These are phyloP conservation scores for Speleostelium caveatum DNA, from an alignment of 78 protist genomes.

Conservation along the genomic window DNA sequence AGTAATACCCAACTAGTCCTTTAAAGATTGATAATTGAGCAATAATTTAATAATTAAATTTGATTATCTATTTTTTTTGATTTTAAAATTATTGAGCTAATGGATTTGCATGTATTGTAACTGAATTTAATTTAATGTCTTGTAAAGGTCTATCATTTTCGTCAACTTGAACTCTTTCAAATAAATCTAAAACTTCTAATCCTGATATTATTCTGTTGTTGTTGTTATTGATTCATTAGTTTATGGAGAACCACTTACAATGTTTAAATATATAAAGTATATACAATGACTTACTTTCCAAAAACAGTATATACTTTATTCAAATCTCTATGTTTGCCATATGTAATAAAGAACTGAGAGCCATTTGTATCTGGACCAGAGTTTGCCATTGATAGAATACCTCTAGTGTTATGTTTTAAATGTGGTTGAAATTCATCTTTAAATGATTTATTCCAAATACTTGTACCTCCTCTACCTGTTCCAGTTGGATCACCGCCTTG, in stretches of 20 bases:
- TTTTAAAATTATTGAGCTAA: slow-evolving; percentile 62
- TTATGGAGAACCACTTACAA: neutral
- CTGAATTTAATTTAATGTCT: slow-evolving; percentile 63
- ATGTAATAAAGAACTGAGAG: slow-evolving; percentile 91
- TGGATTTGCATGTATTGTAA: slow-evolving; percentile 94
- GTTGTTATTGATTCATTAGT: neutral
- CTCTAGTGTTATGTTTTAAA: slow-evolving; percentile 88
- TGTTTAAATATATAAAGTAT: neutral
- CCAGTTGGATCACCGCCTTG: slow-evolving; percentile 96
- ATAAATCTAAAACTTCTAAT: slow-evolving; percentile 86
- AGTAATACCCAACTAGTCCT: no score
- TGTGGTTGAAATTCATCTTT: slow-evolving; percentile 87
- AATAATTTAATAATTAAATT: no score
- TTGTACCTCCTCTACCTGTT: slow-evolving; percentile 93
- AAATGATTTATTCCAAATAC: slow-evolving; percentile 89
- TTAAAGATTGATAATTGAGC: no score
- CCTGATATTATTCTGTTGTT: slow-evolving; percentile 89
- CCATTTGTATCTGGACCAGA: slow-evolving; percentile 86
- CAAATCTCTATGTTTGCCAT: slow-evolving; percentile 86
- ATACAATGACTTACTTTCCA: slow-evolving; percentile 80
- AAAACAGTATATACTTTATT: slow-evolving; percentile 91
- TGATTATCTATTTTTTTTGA: neutral
- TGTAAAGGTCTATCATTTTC: slow-evolving; percentile 84
- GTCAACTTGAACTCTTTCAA: slow-evolving; percentile 90
- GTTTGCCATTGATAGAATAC: slow-evolving; percentile 92